Base-by-base conservation (phyloP, 805 yeast genomes). In the Saccharomyces cerevisiae region DNA sequence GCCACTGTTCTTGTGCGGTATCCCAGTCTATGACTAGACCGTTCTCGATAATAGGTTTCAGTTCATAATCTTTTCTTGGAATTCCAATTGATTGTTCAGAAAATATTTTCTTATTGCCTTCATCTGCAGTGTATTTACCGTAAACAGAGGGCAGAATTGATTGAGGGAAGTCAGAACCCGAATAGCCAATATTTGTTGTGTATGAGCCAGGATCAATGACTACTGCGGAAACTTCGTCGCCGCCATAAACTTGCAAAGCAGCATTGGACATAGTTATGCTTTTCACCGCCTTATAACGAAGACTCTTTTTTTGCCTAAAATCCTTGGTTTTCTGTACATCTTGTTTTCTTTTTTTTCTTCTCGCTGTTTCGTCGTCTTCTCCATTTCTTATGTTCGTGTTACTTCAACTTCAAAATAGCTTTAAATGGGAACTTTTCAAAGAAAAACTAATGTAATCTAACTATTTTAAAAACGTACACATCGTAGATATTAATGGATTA, bases 141-240 rank as follows among this genome's bases (percentile, higher is more conserved):
- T 81, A 89, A 56, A 70, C 78, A 0, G 96, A 87, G 2, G 97
- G 94, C 11, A 84, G 69, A 26, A 87, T 80, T 3, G 83, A 73
- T 58, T 84, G 80, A 11, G 99, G 99, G 52, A 81, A 78, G 66
- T 91, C 97, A 54, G 89, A 92, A 10, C 98, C 98, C 2, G 97
- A 91, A 70, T 81, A 90, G 1, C 99, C 99, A 21, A 85, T 82
- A 52, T 92, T 82, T 6, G 97, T 89, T 56, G 82, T 74, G 57
- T 77, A 82, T 10, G 96, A 85, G 36, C 98, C 98, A 1, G 96
- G 91, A 65, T 94, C 98, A 27, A 92, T 76, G 32, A 92, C 96
- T 2, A 94, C 78, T 28, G 98, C 96, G 59, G 89, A 83, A 58
- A 94, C 85, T 69, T 92, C 99, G 72, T 92, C 76, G 22, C 82